phyloP scores from a whole-genome alignment of 2,329 filamentous ascomycete species.

The Onygena corvina region DNA sequence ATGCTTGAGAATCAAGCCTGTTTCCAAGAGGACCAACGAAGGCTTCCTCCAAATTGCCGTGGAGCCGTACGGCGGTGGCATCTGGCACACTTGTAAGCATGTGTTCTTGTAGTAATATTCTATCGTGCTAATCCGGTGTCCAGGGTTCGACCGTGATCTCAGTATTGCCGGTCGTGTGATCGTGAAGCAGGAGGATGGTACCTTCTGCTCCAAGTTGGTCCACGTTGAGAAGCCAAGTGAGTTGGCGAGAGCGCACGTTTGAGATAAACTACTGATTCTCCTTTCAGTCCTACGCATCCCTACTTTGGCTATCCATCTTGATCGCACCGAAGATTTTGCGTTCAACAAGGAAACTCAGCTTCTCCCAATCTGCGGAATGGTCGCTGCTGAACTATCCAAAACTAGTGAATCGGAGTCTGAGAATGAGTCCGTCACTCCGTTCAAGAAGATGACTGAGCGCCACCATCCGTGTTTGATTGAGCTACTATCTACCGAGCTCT shows the following conservation, averaged over 20 bases:
- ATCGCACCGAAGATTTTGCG: constrained; percentile 71
- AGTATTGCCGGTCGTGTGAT: constrained; percentile 81
- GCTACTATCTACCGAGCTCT: constrained; percentile 68
- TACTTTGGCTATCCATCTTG: constrained; percentile 85
- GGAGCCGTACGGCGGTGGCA: constrained; percentile 89
- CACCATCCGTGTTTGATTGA: constrained; percentile 83
- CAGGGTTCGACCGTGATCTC: constrained; percentile 85
- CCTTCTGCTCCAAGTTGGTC: constrained; percentile 70
- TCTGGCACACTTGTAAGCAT: constrained; percentile 73
- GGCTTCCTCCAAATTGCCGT: constrained; percentile 92
- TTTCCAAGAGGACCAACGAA: constrained; percentile 74
- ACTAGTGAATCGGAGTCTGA: constrained; percentile 25
- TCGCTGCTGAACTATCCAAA: constrained; percentile 65
- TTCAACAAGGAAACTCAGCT: constrained; percentile 97
- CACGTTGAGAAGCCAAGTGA: constrained; percentile 72
- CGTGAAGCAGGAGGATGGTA: constrained; percentile 60
- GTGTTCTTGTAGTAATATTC: neutral
- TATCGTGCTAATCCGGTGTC: constrained; percentile 13
- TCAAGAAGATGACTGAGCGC: constrained; percentile 65
- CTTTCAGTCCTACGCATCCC: constrained; percentile 65
- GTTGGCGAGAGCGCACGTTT: constrained; percentile 9
- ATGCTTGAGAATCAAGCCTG: constrained; percentile 81
- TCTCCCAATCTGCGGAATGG: constrained; percentile 82
- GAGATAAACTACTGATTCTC: neutral
- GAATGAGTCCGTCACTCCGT: constrained; percentile 51